Percentiles rank a stretch among this genome's conserved stretches.
Evolutionary conservation across 805 yeast species (phyloP).

Genomic region (Cyberlindnera sargentensis): DNA sequence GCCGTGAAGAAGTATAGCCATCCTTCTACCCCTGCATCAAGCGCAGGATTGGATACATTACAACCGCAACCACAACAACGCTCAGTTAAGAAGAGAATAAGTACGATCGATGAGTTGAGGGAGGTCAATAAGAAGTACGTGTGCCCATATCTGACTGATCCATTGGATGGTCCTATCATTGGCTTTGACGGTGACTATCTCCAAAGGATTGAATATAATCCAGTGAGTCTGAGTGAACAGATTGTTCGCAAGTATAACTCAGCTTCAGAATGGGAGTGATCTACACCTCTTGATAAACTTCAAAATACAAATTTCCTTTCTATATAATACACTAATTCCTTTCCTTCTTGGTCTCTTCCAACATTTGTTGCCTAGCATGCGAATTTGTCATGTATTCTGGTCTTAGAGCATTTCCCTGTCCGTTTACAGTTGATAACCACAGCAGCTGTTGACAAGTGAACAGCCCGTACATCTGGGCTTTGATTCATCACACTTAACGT

Average conservation of each 20-base stretch:
- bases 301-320: no score
- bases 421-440: conserved; percentile 8
- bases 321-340: neutral
- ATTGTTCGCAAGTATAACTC: conserved; percentile 15
- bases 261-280: conserved; percentile 24
- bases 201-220: conserved; percentile 19
- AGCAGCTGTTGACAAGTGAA: conserved; percentile 20
- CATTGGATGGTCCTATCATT: conserved; percentile 81
- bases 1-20: conserved; percentile 38
- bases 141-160: conserved; percentile 65
- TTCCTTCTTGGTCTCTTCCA: conserved; percentile 4
- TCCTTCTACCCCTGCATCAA: neutral
- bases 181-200: conserved; percentile 30
- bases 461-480: conserved; percentile 51
- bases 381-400: conserved; percentile 7
- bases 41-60: neutral
- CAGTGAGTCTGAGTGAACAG: conserved; percentile 16
- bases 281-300: no score
- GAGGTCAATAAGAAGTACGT: conserved; percentile 48
- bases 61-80: neutral
- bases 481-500: conserved; percentile 56
- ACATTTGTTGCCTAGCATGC: conserved; percentile 1
- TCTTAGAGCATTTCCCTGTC: neutral
- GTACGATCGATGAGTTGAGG: conserved; percentile 23
- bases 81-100: conserved; percentile 15